Base-by-base conservation (phyloP, 192 early-diverging fungal genomes). In the Backusella morwellensis region DNA sequence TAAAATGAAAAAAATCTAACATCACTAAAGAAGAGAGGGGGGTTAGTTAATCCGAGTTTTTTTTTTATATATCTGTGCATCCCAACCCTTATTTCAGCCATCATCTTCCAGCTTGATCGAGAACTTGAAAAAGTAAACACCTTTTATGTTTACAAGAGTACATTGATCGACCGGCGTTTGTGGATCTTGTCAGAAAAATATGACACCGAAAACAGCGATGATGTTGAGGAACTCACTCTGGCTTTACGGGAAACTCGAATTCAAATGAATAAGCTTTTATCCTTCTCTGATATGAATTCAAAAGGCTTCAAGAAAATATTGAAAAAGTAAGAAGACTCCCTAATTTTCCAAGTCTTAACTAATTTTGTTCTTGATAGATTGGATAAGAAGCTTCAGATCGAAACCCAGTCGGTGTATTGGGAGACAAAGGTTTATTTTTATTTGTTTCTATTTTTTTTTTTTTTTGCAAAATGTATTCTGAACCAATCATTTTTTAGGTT, bases 91-190 rank as follows among this genome's bases (percentile, higher is more conserved):
- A 83, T 71, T 85, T 29, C 85, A 81, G 89, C 87, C 9, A 95
- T 95, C 84, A 91, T 96, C 71, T 96, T 91, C 76, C 86, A 87
- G 36, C 84, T 96, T 47, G 95, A 96, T 75, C 85, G 94, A 77
- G 95, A 96, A 74, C 80, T 96, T 14, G 94, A 96, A 75, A 95
- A 95, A 84, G 90, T 94, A 80, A 92, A 96, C 56, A 81, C 83
- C 11, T 95, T 95, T 74, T 95, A 94, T 73, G 75, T 90, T 9
- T 90, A 93, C 79, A 96, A 96, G 76, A 91, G 91, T 66, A 83
- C 86, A 21, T 91, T 95, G 74, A 82, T 94, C 47, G 92, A 93
- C 68, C 85, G 92, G 1, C 87, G 92, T 9, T 86, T 94, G 38
- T 84, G 89, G 70, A 89, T 91, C 26, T 76, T 89, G 1, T 78